phyloP scores from a whole-genome alignment of 345 rosid species.

The Viola odorata region DNA sequence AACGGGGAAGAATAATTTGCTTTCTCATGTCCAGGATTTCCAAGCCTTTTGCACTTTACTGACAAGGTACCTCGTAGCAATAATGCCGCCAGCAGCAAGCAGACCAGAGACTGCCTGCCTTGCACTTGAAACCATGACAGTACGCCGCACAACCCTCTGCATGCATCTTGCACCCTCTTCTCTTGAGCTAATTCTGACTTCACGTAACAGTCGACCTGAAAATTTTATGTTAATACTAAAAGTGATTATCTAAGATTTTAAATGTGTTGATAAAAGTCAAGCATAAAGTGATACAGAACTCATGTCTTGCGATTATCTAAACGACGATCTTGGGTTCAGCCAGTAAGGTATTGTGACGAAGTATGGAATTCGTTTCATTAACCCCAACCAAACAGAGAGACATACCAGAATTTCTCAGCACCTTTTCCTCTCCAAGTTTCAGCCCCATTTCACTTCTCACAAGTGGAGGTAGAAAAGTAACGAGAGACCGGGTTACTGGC shows the following conservation, averaged over 20 bases:
- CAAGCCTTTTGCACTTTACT: conserved; percentile 70
- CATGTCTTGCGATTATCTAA: not conserved
- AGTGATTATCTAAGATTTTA: not conserved
- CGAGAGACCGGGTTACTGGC: conserved; percentile 41
- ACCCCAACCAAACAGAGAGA: not conserved
- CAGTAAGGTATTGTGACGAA: not conserved
- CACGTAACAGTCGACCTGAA: conserved; percentile 41
- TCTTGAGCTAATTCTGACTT: conserved; percentile 51
- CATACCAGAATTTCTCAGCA: conserved; percentile 51
- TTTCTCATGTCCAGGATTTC: conserved; percentile 33
- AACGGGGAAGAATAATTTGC: not conserved
- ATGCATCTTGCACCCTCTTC: conserved; percentile 61
- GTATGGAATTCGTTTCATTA: not conserved
- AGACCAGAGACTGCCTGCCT: conserved; percentile 86
- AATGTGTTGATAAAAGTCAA: not conserved
- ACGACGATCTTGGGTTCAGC: no score
- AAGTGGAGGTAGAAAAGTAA: conserved; percentile 58
- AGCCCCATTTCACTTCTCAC: conserved; percentile 57
- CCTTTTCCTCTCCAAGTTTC: conserved; percentile 46
- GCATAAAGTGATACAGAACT: not conserved
- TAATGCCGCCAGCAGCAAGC: conserved; percentile 56
- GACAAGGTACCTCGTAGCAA: conserved; percentile 54
- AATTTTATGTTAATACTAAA: not conserved
- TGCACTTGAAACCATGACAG: conserved; percentile 72
- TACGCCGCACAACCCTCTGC: conserved; percentile 52